phyloP scores from a whole-genome alignment of 129 eudicot species.

The Arctium minus region DNA sequence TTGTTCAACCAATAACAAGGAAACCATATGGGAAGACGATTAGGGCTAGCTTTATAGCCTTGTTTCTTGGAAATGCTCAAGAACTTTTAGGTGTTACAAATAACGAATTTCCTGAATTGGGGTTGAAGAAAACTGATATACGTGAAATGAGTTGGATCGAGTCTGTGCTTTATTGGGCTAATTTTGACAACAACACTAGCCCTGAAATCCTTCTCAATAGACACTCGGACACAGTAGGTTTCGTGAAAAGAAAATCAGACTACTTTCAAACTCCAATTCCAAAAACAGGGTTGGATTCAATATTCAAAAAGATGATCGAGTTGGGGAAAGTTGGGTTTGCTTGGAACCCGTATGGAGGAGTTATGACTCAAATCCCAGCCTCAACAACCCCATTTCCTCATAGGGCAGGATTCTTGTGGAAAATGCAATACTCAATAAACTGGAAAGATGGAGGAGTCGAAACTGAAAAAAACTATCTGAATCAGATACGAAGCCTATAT shows the following conservation, averaged over 20 bases:
- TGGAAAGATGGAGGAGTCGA: conserved; percentile 7
- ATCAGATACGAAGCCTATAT: conserved; percentile 1
- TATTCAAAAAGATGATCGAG: conserved; percentile 5
- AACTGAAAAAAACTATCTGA: background rate
- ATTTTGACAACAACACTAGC: conserved; percentile 1
- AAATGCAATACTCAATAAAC: conserved; percentile 13
- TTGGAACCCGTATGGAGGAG: conserved; percentile 20
- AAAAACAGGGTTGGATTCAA: background rate
- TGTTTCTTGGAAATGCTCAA: conserved; percentile 24
- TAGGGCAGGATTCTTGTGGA: conserved; percentile 12
- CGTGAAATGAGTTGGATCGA: conserved; percentile 16
- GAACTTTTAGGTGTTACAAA: conserved; percentile 11
- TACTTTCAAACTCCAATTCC: conserved; percentile 14
- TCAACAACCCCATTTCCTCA: conserved; percentile 21
- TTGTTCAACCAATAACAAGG: conserved; percentile 7
- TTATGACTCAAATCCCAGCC: conserved; percentile 6
- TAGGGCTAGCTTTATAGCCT: conserved; percentile 9
- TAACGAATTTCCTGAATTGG: conserved; percentile 17
- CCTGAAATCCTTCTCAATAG: conserved; percentile 18
- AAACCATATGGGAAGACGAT: background rate
- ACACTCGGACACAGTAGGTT: conserved; percentile 6
- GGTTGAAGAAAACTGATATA: background rate
- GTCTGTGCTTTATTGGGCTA: conserved; percentile 11
- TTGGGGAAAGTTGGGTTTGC: conserved; percentile 17
- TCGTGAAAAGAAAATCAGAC: conserved; percentile 15